Percentiles rank a stretch among this genome's conserved stretches.
Conservation (phyloP, 352 stramenopile genomes). For the Globisporangium yorkense region DNA sequence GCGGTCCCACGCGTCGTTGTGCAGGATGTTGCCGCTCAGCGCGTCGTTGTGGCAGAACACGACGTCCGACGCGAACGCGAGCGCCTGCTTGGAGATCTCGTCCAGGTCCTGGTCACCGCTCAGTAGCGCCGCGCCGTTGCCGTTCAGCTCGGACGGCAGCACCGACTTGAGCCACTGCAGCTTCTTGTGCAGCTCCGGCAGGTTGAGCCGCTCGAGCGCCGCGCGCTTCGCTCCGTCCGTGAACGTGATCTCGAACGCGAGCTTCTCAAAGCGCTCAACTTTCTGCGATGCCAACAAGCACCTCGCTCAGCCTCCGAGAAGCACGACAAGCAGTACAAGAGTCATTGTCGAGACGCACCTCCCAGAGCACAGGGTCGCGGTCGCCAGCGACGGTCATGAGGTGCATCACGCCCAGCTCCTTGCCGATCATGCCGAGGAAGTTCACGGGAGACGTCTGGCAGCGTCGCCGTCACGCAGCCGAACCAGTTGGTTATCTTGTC, state of each 20-base stretch:
- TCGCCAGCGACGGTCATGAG: conserved; percentile 70
- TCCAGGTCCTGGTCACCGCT: conserved; percentile 39
- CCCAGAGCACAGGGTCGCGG: conserved; percentile 62
- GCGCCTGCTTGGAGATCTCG: conserved; percentile 72
- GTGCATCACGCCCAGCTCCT: conserved; percentile 87
- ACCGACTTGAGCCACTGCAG: conserved; percentile 81
- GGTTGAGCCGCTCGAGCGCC: conserved; percentile 53
- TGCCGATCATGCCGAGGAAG: conserved; percentile 82
- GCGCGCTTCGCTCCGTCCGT: conserved; percentile 52
- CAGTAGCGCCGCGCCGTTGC: conserved; percentile 51
- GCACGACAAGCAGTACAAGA: too few species aligned
- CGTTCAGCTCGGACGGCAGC: conserved; percentile 67
- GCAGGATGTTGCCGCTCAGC: conserved; percentile 84
- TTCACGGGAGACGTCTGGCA: conserved; percentile 55
- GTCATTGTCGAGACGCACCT: conserved; percentile 10
- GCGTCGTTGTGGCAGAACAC: conserved; percentile 94
- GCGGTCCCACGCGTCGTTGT: conserved; percentile 68
- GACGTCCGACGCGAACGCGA: conserved; percentile 67
- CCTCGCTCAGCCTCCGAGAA: background rate
- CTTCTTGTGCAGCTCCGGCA: conserved; percentile 52
- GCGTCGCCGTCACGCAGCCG: background rate
- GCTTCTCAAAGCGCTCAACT: conserved; percentile 72
- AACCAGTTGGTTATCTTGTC: background rate
- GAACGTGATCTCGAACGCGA: conserved; percentile 59
- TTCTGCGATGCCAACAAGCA: conserved; percentile 23